phyloP scores from a whole-genome alignment of 1,139 yeast species.

The Hansenula sp. region DNA sequence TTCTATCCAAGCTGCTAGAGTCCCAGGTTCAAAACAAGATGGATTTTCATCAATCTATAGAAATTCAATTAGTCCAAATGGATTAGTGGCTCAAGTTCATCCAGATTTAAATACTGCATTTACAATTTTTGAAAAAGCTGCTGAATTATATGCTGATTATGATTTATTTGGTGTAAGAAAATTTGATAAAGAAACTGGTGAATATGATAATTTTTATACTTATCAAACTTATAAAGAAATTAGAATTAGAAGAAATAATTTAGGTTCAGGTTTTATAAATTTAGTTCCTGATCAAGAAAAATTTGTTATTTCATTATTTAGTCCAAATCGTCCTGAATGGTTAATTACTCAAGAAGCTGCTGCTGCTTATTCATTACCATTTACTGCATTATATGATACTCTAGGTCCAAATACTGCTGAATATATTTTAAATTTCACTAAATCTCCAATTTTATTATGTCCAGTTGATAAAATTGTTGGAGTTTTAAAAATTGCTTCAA shows the following conservation, averaged over 20 bases:
- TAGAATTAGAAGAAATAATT: conserved; percentile 37
- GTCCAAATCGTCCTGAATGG: conserved; percentile 60
- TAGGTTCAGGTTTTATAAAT: conserved; percentile 59
- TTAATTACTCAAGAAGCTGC: conserved; percentile 56
- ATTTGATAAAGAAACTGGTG: conserved; percentile 36
- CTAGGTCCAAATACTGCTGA: conserved; percentile 56
- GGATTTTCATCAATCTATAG: conserved; percentile 57
- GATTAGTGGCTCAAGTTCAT: conserved; percentile 41
- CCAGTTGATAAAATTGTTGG: conserved; percentile 29
- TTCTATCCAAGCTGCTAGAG: conserved; percentile 32
- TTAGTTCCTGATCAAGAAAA: conserved; percentile 30
- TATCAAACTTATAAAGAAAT: conserved; percentile 44
- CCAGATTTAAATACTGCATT: conserved; percentile 47
- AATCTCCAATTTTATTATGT: conserved; percentile 48
- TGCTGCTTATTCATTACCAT: conserved; percentile 43
- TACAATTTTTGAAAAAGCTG: conserved; percentile 42
- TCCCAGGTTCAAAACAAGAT: conserved; percentile 39
- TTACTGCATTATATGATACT: conserved; percentile 63
- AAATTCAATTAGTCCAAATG: conserved; percentile 34
- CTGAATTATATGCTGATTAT: conserved; percentile 30
- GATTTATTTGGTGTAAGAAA: conserved; percentile 51
- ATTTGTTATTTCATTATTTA: conserved; percentile 51
- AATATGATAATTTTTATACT: conserved; percentile 38
- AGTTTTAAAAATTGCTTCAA: background rate
- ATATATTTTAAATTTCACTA: conserved; percentile 52